Conservation (phyloP, 495 filamentous ascomycete genomes). For the Bacidia rubella region DNA sequence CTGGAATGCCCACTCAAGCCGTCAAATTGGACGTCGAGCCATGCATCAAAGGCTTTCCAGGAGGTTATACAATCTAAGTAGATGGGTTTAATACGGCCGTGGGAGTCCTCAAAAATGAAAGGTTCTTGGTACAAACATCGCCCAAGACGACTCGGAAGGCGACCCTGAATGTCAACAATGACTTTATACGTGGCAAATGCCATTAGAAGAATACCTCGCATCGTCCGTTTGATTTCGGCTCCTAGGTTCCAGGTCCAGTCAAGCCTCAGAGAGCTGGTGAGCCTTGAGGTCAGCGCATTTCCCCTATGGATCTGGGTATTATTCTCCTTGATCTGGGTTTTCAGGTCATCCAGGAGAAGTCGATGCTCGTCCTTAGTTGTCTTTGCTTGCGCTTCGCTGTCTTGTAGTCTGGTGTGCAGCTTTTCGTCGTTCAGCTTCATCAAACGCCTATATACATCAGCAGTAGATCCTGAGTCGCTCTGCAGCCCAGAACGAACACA, state of each 20-base stretch:
- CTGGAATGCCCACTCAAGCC: not conserved
- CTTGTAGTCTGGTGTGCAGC: too few species aligned
- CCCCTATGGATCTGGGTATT: too few species aligned
- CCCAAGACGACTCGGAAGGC: not conserved
- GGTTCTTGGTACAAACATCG: not conserved
- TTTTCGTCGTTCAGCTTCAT: not conserved
- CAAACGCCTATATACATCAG: not conserved
- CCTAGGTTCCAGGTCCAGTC: not conserved
- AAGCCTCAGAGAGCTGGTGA: not conserved
- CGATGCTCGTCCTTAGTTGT: too few species aligned
- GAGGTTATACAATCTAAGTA: not conserved
- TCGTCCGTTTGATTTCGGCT: not conserved
- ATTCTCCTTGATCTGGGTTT: too few species aligned
- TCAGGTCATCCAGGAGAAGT: too few species aligned
- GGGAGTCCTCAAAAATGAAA: not conserved
- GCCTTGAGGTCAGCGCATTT: too few species aligned
- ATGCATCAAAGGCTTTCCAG: not conserved
- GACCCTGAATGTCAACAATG: not conserved
- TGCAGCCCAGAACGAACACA: not conserved
- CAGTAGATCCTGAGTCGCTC: not conserved
- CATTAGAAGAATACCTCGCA: not conserved
- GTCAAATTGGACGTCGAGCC: not conserved
- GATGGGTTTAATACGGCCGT: not conserved
- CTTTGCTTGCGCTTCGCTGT: too few species aligned
- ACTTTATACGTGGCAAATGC: not conserved